Conservation (phyloP, 495 filamentous ascomycete genomes). For the Parathielavia hyrcaniae region DNA sequence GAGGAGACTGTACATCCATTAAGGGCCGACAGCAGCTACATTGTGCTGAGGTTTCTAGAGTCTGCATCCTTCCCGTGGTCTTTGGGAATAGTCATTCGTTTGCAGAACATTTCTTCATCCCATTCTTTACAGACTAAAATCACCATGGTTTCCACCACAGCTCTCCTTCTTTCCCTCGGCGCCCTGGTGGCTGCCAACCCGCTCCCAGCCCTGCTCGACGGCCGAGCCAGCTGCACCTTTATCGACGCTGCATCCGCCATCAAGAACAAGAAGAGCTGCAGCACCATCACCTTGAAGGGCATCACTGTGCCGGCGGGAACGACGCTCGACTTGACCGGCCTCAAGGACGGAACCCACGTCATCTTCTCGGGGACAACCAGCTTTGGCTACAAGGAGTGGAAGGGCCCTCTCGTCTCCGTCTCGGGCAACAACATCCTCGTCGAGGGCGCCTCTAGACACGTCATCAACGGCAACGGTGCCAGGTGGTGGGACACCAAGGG, state of each 20-base stretch:
- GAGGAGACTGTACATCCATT: not conserved
- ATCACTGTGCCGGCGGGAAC: slow-evolving; percentile 49
- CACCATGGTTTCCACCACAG: not conserved
- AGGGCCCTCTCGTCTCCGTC: slow-evolving; percentile 46
- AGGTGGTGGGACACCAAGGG: slow-evolving; percentile 52
- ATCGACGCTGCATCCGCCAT: not conserved
- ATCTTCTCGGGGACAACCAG: slow-evolving; percentile 49
- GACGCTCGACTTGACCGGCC: slow-evolving; percentile 47
- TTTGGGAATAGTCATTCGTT: not conserved
- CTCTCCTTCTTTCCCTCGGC: slow-evolving; percentile 1
- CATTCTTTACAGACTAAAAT: not conserved
- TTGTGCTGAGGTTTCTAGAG: not conserved
- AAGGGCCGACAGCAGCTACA: not conserved
- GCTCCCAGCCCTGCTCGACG: not conserved
- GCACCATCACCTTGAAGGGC: slow-evolving; percentile 44
- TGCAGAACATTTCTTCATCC: not conserved
- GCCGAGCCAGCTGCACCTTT: not conserved
- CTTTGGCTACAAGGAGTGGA: slow-evolving; percentile 51
- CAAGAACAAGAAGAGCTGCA: slow-evolving; percentile 42
- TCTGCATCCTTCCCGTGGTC: not conserved
- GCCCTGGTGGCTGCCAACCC: slow-evolving; percentile 2
- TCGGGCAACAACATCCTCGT: slow-evolving; percentile 43
- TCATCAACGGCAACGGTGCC: slow-evolving; percentile 44
- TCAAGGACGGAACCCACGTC: slow-evolving; percentile 41
- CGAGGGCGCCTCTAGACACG: slow-evolving; percentile 33